A percentile compares a stretch with the other conserved stretches of the same genome.
These are phyloP conservation scores for Neckera pumila DNA, from an alignment of 225 moss, liverwort and hornwort genomes.

Conservation along the genomic window DNA sequence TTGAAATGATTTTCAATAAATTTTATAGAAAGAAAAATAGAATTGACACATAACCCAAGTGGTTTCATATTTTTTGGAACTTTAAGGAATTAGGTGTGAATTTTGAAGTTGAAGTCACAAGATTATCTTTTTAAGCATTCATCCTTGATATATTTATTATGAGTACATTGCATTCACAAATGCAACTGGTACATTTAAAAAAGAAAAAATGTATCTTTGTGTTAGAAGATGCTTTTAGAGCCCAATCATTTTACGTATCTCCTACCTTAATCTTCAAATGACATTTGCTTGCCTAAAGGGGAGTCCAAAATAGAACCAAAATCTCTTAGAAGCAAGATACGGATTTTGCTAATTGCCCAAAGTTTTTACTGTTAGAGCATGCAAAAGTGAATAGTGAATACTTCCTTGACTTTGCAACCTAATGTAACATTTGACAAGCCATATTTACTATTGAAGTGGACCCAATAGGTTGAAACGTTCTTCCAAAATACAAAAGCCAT, in stretches of 20 bases:
- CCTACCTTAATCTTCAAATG: fast-evolving
- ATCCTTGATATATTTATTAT: no score
- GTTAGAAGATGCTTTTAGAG: background rate
- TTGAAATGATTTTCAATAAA: background rate
- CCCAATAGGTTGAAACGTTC: background rate
- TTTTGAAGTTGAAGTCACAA: no score
- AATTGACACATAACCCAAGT: background rate
- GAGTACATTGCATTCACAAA: no score
- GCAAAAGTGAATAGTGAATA: background rate
- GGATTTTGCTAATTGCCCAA: fast-evolving
- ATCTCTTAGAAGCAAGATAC: background rate
- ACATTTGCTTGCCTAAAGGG: background rate
- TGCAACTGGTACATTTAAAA: no score
- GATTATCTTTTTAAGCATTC: no score
- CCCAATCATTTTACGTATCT: background rate
- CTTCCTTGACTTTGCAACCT: background rate
- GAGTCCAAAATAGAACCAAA: background rate
- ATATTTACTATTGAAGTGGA: background rate
- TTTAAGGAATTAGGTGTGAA: no score
- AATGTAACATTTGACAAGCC: background rate
- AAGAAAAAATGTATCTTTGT: no score
- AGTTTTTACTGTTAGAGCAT: fast-evolving
- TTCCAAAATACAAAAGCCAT: no score
- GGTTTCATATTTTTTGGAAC: no score
- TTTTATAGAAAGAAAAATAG: background rate